Evolutionary conservation across 805 yeast species (phyloP), one percentile per base, ranked within the genome.

Genomic region (Lachancea quebecensis): DNA sequence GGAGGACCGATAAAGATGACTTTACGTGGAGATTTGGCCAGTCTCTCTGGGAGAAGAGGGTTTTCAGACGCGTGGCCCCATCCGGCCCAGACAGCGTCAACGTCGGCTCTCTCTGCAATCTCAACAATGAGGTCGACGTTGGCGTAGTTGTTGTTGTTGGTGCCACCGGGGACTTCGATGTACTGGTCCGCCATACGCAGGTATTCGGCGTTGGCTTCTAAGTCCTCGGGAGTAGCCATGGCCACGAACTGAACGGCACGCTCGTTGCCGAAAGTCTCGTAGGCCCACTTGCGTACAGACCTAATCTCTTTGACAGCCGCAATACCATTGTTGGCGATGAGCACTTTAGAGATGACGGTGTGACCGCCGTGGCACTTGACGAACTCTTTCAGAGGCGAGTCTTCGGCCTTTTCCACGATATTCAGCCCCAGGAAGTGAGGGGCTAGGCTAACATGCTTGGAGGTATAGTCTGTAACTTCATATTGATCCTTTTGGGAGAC

Each of bases 1-100:
- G 99, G 99, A 50, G 99, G 99, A 53, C 99, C 99, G 65, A 93
- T 93, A 62, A 93, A 93, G 45, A 93, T 75, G 58, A 95, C 85
- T 60, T 78, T 85, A 67, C 88, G 84, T 49, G 90, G 88, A 15
- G 96, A 88, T n/a, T 83, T 82, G 12, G 98, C 97, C 65, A 93
- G 75, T 67, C 77, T 80, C 68, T 93, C 99, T 27, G 99, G 99
- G 54, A 93, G 78, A 39, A 72, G 66, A 25, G 99, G 99, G 70
- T 95, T 91, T 72, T 93, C 99, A n/a, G 96, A 87, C 27, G 99
- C 99, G 65, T 95, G 99, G 59, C 99, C 99, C 99, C 99, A 93
- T 59, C 99, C 99, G 31, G 99, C 99, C 99, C 99, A 93, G 47
- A 93, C 99, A 21, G 99, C 99, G 65, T 93, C 95, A 46, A 86